phyloP scores from a whole-genome alignment of 495 filamentous ascomycete genomes.

The Oidiodendron maius region DNA sequence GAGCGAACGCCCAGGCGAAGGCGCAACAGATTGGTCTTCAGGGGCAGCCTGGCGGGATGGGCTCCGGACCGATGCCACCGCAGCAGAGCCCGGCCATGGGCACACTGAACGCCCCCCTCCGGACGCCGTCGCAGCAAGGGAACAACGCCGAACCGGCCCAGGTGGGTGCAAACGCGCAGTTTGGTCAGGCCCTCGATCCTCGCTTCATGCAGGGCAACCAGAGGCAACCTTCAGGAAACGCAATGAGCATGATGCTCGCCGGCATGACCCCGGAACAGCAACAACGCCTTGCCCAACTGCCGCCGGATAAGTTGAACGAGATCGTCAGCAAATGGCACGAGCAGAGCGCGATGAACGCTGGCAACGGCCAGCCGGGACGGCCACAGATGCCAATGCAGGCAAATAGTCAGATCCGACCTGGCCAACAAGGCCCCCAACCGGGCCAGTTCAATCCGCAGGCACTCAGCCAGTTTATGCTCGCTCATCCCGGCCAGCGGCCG shows the following conservation, averaged over 20 bases:
- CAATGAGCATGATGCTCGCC: conserved; percentile 28
- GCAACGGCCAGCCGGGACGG: conserved; percentile 18
- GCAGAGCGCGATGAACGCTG: conserved; percentile 10
- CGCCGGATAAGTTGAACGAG: conserved; percentile 36
- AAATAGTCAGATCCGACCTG: conserved; percentile 15
- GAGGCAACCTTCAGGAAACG: conserved; percentile 22
- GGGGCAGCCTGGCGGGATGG: conserved; percentile 40
- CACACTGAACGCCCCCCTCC: conserved; percentile 39
- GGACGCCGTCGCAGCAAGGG: conserved; percentile 37
- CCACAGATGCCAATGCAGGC: conserved; percentile 24
- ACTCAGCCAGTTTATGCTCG: conserved; percentile 23
- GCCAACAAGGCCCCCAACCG: conserved; percentile 21
- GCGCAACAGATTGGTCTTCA: conserved; percentile 31
- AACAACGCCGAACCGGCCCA: conserved; percentile 24
- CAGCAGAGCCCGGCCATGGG: conserved; percentile 48
- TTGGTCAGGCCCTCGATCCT: conserved; percentile 32
- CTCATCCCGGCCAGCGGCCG: conserved; percentile 23
- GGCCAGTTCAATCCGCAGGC: conserved; percentile 27
- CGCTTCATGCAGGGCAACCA: conserved; percentile 37
- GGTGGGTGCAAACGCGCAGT: conserved; percentile 30
- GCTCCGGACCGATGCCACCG: conserved; percentile 29
- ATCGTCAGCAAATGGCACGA: conserved; percentile 34
- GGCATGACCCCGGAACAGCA: conserved; percentile 29
- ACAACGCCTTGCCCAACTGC: conserved; percentile 22
- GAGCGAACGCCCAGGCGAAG: conserved; percentile 33